Evolutionary conservation across 306 rosid genomes (phyloP).

Genomic region (Crataegus laevigata): DNA sequence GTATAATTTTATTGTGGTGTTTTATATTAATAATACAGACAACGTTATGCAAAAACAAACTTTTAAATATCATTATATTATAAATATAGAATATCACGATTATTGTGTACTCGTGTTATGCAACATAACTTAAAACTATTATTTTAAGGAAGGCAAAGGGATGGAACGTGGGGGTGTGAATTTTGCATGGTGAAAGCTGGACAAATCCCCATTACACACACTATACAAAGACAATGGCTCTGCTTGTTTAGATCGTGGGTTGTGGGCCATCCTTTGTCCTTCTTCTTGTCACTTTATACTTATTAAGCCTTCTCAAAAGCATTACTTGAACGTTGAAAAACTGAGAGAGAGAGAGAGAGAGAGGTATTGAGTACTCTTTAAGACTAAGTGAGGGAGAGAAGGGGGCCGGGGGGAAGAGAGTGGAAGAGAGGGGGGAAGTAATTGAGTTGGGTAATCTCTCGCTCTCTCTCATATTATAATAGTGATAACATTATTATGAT

Average conservation of each 20-base stretch:
- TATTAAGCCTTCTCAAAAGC: background rate
- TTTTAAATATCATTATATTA: too few relatives aligned
- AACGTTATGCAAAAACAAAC: fast-evolving
- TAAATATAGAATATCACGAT: too few relatives aligned
- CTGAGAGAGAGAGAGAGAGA: background rate
- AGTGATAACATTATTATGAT: background rate
- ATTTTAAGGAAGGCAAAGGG: background rate
- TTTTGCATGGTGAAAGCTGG: conserved; percentile 20
- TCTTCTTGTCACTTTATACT: conserved; percentile 7
- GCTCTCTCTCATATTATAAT: too few relatives aligned
- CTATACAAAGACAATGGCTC: background rate
- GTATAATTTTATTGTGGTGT: too few relatives aligned
- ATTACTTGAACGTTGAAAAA: background rate
- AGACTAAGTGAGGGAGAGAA: background rate
- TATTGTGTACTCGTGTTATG: background rate
- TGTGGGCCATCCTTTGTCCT: conserved; percentile 19
- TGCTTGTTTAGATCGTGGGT: background rate
- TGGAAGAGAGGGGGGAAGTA: background rate
- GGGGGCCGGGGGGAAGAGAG: background rate
- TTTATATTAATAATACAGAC: too few relatives aligned
- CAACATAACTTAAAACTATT: background rate
- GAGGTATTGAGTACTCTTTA: background rate
- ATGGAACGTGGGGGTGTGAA: conserved; percentile 2
- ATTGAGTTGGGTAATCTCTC: background rate
- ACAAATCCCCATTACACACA: background rate